Percentiles rank a stretch among this genome's conserved stretches.
Conservation (phyloP, 345 rosid genomes). For the Euphorbia peplus region DNA sequence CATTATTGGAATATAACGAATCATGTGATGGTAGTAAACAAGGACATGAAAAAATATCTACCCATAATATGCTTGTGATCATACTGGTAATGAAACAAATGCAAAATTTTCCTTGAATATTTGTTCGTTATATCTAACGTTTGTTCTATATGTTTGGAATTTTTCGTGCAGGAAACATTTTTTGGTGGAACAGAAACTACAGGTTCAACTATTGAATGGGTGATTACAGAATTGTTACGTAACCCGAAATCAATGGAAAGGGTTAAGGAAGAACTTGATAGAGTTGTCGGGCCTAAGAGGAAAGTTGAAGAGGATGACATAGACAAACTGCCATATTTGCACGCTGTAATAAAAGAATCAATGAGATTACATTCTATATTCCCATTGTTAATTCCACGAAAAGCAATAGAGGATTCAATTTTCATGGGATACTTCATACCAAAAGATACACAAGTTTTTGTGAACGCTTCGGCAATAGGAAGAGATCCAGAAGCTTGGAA, state of each 20-base stretch:
- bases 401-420: too few relatives aligned
- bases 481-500: constrained; percentile 17
- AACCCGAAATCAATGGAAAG: constrained; percentile 5
- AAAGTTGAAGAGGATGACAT: constrained; percentile 26
- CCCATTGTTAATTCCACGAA: too few relatives aligned
- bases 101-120: background rate
- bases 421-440: too few relatives aligned
- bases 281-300: constrained; percentile 9
- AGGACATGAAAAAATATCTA: constrained; percentile 1
- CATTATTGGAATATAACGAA: too few relatives aligned
- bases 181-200: too few relatives aligned
- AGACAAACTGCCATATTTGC: constrained; percentile 14
- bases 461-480: constrained; percentile 22
- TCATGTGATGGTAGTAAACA: constrained; percentile 14
- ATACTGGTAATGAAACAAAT: too few relatives aligned
- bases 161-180: constrained; percentile 6
- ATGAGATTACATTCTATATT: background rate
- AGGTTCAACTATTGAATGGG: too few relatives aligned
- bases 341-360: constrained; percentile 7
- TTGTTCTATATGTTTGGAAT: too few relatives aligned
- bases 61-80: constrained; percentile 1
- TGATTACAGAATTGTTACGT: constrained; percentile 13
- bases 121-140: too few relatives aligned
- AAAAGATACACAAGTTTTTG: too few relatives aligned
- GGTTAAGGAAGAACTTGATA: constrained; percentile 18